Base-by-base conservation (phyloP, 106 monocot genomes). In the Acorus calamus region DNA sequence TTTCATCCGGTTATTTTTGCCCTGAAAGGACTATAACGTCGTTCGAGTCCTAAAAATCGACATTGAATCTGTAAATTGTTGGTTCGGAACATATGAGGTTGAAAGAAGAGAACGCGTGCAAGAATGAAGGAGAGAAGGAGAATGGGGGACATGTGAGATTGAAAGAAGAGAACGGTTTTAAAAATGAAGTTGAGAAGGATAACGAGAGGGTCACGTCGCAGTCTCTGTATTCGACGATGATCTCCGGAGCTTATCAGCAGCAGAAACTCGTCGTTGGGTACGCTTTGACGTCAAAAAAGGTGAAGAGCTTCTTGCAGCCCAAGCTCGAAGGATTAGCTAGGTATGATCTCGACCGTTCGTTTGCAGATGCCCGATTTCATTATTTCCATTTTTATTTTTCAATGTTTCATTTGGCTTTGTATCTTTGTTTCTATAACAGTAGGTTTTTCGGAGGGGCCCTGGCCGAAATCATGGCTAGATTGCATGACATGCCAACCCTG, bases 281-380 rank as follows among this genome's bases (percentile, higher is more conserved):
- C 63, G 89, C 93, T 8, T 74, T 94, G 42, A 94, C 93, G 57
- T 78, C 85, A 71, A 94, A 94, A 83, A 94, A 94, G 74, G 83
- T 86, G 56, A 89, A 86, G 89, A 89, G 93, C 74, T 94, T 94
- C 68, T 51, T 94, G 54, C 89, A 94, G 76, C 93, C 93, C 9
- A 89, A 83, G 79, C 74, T 94, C 11, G 77, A 88, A 63, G 56
- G 68, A 43, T 63, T 89, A 56, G 93, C 89, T 44, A 86, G 93
- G 93, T 94, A 64, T 61, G 6, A 48, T 13, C 7, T 63, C 50
- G 47, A 48, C 63, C 44, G 7, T 49, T 49, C 28, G 44, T 58
- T 8, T 28, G 5, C 6, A 58, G 5, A 42, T 41, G 14, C 4
- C 10, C 13, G 55, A 14, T 12, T 61, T 61, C 11, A 45, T 13